These are phyloP conservation scores for Takashimella koratensis DNA, from an alignment of 1,284 basidiomycete species.

Conservation along the genomic window DNA sequence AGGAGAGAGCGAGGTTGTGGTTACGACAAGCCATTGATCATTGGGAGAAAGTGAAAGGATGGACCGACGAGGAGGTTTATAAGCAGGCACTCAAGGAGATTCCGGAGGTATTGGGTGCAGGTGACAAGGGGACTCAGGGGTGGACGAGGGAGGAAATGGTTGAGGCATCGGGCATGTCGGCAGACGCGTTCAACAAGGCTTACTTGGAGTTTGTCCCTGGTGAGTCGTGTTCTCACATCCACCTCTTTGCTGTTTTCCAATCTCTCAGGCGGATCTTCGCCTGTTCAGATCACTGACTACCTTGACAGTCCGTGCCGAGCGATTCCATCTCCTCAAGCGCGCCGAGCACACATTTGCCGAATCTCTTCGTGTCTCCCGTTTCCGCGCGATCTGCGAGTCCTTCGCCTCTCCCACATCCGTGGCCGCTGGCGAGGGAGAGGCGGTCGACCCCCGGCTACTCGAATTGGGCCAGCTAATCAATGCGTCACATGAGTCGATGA, in stretches of 20 bases:
- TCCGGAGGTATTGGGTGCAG: slow-evolving; percentile 16
- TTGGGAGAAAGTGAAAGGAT: slow-evolving; percentile 45
- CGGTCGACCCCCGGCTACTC: slow-evolving; percentile 8
- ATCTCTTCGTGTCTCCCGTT: slow-evolving; percentile 70
- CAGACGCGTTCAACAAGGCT: slow-evolving; percentile 59
- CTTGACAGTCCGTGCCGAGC: slow-evolving; percentile 69
- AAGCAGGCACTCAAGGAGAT: slow-evolving; percentile 13
- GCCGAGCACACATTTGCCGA: slow-evolving; percentile 72
- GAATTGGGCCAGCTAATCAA: slow-evolving; percentile 71
- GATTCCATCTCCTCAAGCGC: slow-evolving; percentile 75
- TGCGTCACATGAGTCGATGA: slow-evolving; percentile 67
- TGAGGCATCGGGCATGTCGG: slow-evolving; percentile 58
- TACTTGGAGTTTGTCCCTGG: slow-evolving; percentile 69
- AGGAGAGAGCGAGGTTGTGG: slow-evolving; percentile 22
- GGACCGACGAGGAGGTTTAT: slow-evolving; percentile 36
- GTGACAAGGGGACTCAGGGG: slow-evolving; percentile 30
- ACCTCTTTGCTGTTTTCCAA: not conserved
- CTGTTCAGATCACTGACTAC: too few species aligned
- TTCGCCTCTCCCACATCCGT: slow-evolving; percentile 28
- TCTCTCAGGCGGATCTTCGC: not conserved
- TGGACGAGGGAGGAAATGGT: slow-evolving; percentile 64
- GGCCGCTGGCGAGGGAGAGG: slow-evolving; percentile 45
- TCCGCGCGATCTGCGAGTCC: slow-evolving; percentile 62
- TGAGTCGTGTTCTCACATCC: slow-evolving; percentile 40
- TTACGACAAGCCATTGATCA: slow-evolving; percentile 52